Base-by-base conservation (phyloP, 225 moss, liverwort and hornwort genomes). In the Marchantia polymorpha region DNA sequence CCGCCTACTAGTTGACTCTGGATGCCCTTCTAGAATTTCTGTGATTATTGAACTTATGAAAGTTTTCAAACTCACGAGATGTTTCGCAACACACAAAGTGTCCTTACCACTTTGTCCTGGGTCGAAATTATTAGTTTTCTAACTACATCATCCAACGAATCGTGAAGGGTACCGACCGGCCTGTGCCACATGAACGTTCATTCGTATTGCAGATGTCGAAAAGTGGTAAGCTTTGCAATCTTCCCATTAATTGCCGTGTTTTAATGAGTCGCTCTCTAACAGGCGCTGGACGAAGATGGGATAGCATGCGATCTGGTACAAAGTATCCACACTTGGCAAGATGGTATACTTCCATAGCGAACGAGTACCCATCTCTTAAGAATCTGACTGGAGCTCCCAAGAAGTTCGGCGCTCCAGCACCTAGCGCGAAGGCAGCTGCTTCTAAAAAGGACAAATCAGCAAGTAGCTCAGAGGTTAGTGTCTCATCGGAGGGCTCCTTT, bases 281-380 rank as follows among this genome's bases (percentile, higher is more conserved):
- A 79, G 90, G 74, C 72, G 84, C 85, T 8, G 92, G 94, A 59
- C 84, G 86, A 26, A 81, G 96, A 65, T 96, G 96, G 96, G 94
- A 96, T 64, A 89, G 88, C 30, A 83, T 94, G 63, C 89, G 90
- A 7, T 90, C 87, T 72, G 87, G 92, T 54, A 68, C 83, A 0
- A 96, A 92, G 54, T 96, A 85, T 64, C 81, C 88, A 27, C 80
- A 94, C 29, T 79, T 96, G 77, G 87, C 82, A 61, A 85, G 94
- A 74, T 96, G 96, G 96, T 96, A 92, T 82, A 96, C 89, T 59
- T 92, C 90, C 65, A 83, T 93, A 56, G 47, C 88, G 3, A 74
- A 49, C 8, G 86, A 93, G 85, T 86, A 93, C 69, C 94, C 94
- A 50, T 80, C 84, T 3, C 76, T 96, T 52, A 86, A 78, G 79